These are phyloP conservation scores for Pythium monospermum DNA, from an alignment of 352 stramenopile genomes.

Conservation along the genomic window DNA sequence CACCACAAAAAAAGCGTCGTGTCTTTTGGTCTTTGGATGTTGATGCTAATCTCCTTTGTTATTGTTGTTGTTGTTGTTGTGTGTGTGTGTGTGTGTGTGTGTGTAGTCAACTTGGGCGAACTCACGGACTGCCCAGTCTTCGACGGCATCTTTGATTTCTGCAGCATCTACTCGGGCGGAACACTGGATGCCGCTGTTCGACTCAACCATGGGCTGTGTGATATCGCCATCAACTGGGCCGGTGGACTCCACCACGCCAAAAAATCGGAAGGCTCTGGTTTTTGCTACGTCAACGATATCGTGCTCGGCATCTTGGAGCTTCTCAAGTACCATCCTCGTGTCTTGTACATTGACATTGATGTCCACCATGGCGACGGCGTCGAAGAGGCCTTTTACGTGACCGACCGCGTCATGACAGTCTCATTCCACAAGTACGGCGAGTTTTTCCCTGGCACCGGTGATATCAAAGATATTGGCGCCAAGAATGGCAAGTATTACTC, in stretches of 20 bases:
- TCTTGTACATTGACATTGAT: constrained; percentile 99
- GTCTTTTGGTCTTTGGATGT: too few relatives aligned
- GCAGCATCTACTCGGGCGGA: constrained; percentile 94
- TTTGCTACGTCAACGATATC: constrained; percentile 99
- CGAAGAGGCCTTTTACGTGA: constrained; percentile 95
- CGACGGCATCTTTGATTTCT: constrained; percentile 99
- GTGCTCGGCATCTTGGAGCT: constrained; percentile 98
- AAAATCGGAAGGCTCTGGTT: constrained; percentile 94
- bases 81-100: neutral
- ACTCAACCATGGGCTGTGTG: constrained; percentile 93
- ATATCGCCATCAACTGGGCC: constrained; percentile 98
- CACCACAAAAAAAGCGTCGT: too few relatives aligned
- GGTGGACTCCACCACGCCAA: constrained; percentile 98
- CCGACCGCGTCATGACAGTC: constrained; percentile 98
- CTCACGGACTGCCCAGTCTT: constrained; percentile 98
- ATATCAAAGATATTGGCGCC: constrained; percentile 91
- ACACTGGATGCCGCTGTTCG: constrained; percentile 96
- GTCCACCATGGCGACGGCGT: constrained; percentile 98
- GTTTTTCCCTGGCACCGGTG: constrained; percentile 98
- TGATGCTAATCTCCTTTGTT: too few relatives aligned
- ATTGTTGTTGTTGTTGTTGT: neutral
- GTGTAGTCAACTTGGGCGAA: constrained; percentile 94
- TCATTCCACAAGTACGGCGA: constrained; percentile 99
- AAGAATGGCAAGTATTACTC: constrained; percentile 94
- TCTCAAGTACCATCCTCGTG: constrained; percentile 95